phyloP scores from a whole-genome alignment of 2,329 filamentous ascomycete species.

The Aspergillus ruber region DNA sequence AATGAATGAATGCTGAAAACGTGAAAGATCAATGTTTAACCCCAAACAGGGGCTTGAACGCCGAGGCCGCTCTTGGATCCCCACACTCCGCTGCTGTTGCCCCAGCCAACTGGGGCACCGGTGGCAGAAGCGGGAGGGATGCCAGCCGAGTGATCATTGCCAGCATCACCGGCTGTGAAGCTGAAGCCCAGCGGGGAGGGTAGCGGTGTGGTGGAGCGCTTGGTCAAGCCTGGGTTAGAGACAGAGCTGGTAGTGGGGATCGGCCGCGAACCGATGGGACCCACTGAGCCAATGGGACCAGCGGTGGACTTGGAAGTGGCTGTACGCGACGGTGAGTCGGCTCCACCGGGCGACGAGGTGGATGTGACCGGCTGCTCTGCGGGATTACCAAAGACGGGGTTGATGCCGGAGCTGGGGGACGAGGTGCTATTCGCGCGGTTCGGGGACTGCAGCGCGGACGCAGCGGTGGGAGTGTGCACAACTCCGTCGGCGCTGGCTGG shows the following conservation, averaged over 20 bases:
- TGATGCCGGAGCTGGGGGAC: constrained; percentile 54
- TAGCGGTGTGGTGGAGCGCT: constrained; percentile 82
- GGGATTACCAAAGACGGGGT: constrained; percentile 47
- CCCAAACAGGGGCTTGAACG: constrained; percentile 91
- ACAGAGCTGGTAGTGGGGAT: constrained; percentile 48
- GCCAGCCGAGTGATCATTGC: constrained; percentile 49
- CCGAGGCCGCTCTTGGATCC: constrained; percentile 74
- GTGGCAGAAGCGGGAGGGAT: constrained; percentile 49
- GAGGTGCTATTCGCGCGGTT: constrained; percentile 77
- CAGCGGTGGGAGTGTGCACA: constrained; percentile 21
- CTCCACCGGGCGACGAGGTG: constrained; percentile 72
- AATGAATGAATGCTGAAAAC: constrained; percentile 6
- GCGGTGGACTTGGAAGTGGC: constrained; percentile 50
- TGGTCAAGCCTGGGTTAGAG: constrained; percentile 58
- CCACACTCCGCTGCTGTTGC: constrained; percentile 76
- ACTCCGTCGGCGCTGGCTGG: constrained; percentile 45
- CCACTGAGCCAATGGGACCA: constrained; percentile 60
- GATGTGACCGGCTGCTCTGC: constrained; percentile 67
- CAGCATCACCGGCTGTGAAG: constrained; percentile 52
- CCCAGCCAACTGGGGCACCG: constrained; percentile 54
- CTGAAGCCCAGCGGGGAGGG: constrained; percentile 80
- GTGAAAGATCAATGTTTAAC: constrained; percentile 45
- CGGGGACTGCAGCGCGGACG: constrained; percentile 45
- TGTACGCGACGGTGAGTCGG: constrained; percentile 62
- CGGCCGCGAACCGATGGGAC: constrained; percentile 88